Conservation (phyloP, 176 grass and related monocot genomes). For the Tuctoria greenei region DNA sequence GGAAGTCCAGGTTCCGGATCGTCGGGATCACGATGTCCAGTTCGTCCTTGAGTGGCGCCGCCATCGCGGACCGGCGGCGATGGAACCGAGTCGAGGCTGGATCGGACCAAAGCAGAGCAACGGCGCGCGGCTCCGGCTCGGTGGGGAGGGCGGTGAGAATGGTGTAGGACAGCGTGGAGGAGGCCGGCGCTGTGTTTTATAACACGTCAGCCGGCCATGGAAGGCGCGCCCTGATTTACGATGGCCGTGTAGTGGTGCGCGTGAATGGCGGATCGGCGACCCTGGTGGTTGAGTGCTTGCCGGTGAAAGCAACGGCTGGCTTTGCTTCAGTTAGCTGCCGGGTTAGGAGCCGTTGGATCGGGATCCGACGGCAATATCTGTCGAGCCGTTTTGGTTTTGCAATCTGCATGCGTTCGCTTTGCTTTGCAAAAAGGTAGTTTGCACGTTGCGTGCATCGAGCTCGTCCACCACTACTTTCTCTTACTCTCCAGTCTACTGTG, state of each 20-base stretch:
- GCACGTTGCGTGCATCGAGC: background rate
- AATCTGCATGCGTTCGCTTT: background rate
- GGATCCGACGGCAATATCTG: background rate
- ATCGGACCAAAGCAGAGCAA: background rate
- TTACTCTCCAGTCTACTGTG: background rate
- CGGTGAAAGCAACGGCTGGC: conserved; percentile 34
- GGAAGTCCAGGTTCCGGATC: conserved; percentile 79
- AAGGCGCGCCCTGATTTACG: background rate
- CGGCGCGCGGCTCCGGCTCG: conserved; percentile 37
- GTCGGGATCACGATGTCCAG: conserved; percentile 93
- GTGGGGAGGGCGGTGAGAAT: conserved; percentile 42
- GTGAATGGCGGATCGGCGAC: conserved; percentile 35
- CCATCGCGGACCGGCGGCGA: conserved; percentile 40
- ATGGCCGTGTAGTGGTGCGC: conserved; percentile 22
- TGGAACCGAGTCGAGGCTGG: conserved; percentile 19
- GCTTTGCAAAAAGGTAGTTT: conserved; percentile 9
- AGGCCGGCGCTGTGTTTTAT: conserved; percentile 1
- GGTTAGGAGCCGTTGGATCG: conserved; percentile 2
- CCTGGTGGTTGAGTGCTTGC: conserved; percentile 13
- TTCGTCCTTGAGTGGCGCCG: conserved; percentile 72
- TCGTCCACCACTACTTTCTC: background rate
- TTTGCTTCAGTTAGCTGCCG: background rate
- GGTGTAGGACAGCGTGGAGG: background rate
- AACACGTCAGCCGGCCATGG: conserved; percentile 18
- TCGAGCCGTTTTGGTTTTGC: background rate